Evolutionary conservation across 2,329 filamentous ascomycete genomes (phyloP).

Genomic region (Aureobasidium leucospermi): DNA sequence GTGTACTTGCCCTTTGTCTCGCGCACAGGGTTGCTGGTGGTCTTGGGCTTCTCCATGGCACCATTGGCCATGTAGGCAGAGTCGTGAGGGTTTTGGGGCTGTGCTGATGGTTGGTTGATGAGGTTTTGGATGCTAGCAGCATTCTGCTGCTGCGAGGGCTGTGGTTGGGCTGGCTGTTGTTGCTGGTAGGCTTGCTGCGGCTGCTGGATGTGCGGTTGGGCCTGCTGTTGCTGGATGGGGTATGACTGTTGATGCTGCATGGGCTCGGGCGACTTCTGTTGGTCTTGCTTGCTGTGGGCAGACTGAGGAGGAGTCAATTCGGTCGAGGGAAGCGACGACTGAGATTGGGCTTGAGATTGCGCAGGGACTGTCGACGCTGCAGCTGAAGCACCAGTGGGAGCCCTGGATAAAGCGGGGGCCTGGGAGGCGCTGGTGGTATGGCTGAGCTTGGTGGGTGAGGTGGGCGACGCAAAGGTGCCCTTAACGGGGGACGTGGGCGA

Average conservation of each 20-base stretch:
- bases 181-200: conserved; percentile 19
- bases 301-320: conserved; percentile 7
- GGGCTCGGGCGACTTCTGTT: conserved; percentile 30
- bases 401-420: conserved; percentile 15
- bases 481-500: conserved; percentile 61
- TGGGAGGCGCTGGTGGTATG: not conserved
- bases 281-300: not conserved
- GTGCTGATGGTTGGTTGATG: conserved; percentile 58
- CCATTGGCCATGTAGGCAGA: conserved; percentile 29
- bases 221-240: conserved; percentile 14
- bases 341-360: conserved; percentile 11
- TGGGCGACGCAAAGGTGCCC: conserved; percentile 29
- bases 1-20: conserved; percentile 97
- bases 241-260: conserved; percentile 29
- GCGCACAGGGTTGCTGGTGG: conserved; percentile 38
- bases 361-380: conserved; percentile 16
- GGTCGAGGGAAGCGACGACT: conserved; percentile 9
- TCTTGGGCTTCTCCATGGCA: conserved; percentile 30
- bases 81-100: conserved; percentile 33
- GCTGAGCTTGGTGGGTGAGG: conserved; percentile 9
- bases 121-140: conserved; percentile 76
- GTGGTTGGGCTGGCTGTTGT: conserved; percentile 16
- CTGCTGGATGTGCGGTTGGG: conserved; percentile 15
- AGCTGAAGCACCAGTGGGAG: conserved; percentile 19
- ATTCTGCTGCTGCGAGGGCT: conserved; percentile 49